phyloP scores from a whole-genome alignment of 805 yeast genomes.

The Saccharomycopsis vini region DNA sequence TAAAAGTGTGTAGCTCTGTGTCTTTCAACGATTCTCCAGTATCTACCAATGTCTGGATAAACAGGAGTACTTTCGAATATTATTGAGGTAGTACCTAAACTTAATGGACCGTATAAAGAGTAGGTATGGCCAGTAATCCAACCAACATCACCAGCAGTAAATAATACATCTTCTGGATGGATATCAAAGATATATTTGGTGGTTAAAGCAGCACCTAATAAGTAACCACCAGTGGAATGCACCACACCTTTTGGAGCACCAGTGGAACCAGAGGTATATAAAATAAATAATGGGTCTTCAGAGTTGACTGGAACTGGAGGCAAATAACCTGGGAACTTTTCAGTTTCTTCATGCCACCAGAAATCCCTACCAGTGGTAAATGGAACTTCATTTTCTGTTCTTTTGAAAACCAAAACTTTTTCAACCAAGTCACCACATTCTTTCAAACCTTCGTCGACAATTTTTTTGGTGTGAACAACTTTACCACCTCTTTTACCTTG shows the following conservation, averaged over 20 bases:
- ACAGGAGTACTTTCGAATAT: conserved; percentile 98
- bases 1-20: conserved; percentile 92
- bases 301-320: conserved; percentile 83
- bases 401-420: conserved; percentile 77
- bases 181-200: conserved; percentile 91
- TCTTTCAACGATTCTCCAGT: conserved; percentile 92
- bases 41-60: conserved; percentile 88
- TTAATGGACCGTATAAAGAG: conserved; percentile 88
- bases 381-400: conserved; percentile 67
- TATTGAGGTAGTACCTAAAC: conserved; percentile 81
- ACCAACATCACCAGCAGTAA: conserved; percentile 98
- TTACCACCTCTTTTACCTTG: conserved; percentile 96
- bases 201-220: conserved; percentile 85
- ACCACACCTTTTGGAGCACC: conserved; percentile 98
- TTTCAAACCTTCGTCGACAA: conserved; percentile 88
- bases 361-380: conserved; percentile 75
- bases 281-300: conserved; percentile 91
- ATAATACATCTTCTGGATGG: conserved; percentile 76
- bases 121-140: conserved; percentile 99
- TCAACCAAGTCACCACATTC: conserved; percentile 57
- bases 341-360: conserved; percentile 92
- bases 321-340: conserved; percentile 71
- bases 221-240: conserved; percentile 90
- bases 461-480: conserved; percentile 82
- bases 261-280: conserved; percentile 96